Evolutionary conservation across 2,329 filamentous ascomycete species (phyloP).

Genomic region (Cladosporium sp.): DNA sequence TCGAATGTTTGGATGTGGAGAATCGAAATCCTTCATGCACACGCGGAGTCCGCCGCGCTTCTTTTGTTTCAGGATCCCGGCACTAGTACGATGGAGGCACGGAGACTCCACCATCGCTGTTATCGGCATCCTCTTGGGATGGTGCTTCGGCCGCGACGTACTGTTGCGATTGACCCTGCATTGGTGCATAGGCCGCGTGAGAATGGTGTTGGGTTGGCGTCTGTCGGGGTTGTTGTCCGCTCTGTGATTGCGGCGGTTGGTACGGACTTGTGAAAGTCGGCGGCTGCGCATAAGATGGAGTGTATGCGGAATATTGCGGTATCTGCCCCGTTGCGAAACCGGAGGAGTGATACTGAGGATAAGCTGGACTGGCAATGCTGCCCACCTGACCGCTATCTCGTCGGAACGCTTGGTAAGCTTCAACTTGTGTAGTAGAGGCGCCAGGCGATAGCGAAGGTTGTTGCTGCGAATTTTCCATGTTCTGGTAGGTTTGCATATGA

Average conservation of each 20-base stretch:
- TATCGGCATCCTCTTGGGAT: conserved; percentile 16
- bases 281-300: conserved; percentile 18
- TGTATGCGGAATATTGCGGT: conserved; percentile 22
- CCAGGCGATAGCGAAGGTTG: conserved; percentile 5
- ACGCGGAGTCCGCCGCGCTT: too few species aligned
- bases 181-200: conserved; percentile 8
- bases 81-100: conserved; percentile 18
- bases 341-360: conserved; percentile 23
- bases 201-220: conserved; percentile 6
- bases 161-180: conserved; percentile 12
- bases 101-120: conserved; percentile 19
- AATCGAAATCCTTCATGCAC: too few species aligned
- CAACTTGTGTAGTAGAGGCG: conserved; percentile 10
- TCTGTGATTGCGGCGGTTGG: conserved; percentile 11
- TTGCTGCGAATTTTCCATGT: conserved; percentile 10
- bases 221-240: conserved; percentile 2
- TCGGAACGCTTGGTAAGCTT: conserved; percentile 17
- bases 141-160: conserved; percentile 13
- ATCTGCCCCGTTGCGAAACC: conserved; percentile 21
- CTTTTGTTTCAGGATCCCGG: conserved; percentile 10
- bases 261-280: conserved; percentile 16
- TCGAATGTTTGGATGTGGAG: too few species aligned
- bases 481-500: conserved; percentile 19
- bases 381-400: conserved; percentile 20
- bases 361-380: conserved; percentile 21